A percentile compares a stretch with the other conserved stretches of the same genome.
These are phyloP conservation scores for Scheffersomyces illinoinensis DNA, from an alignment of 1,139 yeast genomes.

Conservation along the genomic window DNA sequence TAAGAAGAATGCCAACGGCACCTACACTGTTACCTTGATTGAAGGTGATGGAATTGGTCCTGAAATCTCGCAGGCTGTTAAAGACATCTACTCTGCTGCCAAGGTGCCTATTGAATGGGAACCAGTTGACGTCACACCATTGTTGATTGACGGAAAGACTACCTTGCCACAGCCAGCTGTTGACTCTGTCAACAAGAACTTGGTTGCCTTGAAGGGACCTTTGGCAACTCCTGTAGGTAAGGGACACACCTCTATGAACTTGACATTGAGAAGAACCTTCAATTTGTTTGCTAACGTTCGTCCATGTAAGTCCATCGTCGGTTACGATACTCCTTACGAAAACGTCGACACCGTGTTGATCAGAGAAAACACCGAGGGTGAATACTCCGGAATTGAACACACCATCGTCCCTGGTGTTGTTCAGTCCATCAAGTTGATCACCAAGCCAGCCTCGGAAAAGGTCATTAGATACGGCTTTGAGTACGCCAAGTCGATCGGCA, in stretches of 20 bases:
- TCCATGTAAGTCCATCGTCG: slow-evolving; percentile 92
- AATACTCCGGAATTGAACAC: slow-evolving; percentile 98
- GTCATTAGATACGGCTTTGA: slow-evolving; percentile 96
- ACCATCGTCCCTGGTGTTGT: slow-evolving; percentile 98
- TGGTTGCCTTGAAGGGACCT: slow-evolving; percentile 96
- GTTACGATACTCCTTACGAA: slow-evolving; percentile 93
- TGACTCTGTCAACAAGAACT: slow-evolving; percentile 86
- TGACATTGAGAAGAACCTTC: slow-evolving; percentile 96
- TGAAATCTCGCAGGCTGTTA: slow-evolving; percentile 92
- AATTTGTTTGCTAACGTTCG: slow-evolving; percentile 95
- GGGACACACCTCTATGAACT: slow-evolving; percentile 96
- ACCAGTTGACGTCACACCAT: slow-evolving; percentile 93
- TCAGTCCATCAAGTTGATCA: slow-evolving; percentile 95
- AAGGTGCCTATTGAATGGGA: slow-evolving; percentile 97
- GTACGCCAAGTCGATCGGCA: slow-evolving; percentile 86
- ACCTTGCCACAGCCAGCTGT: slow-evolving; percentile 92
- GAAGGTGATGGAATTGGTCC: slow-evolving; percentile 99
- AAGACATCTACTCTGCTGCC: slow-evolving; percentile 89
- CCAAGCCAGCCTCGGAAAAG: slow-evolving; percentile 94
- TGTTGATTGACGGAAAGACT: slow-evolving; percentile 88
- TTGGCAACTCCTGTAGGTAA: slow-evolving; percentile 98
- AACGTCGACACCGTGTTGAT: slow-evolving; percentile 93
- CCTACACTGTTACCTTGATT: slow-evolving; percentile 90
- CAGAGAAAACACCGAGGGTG: slow-evolving; percentile 99
- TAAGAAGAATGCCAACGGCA: slow-evolving; percentile 53